A percentile compares a stretch with the other conserved stretches of the same genome.
phyloP scores from a whole-genome alignment of 1,284 basidiomycete genomes.

The Ustilago lituana region DNA sequence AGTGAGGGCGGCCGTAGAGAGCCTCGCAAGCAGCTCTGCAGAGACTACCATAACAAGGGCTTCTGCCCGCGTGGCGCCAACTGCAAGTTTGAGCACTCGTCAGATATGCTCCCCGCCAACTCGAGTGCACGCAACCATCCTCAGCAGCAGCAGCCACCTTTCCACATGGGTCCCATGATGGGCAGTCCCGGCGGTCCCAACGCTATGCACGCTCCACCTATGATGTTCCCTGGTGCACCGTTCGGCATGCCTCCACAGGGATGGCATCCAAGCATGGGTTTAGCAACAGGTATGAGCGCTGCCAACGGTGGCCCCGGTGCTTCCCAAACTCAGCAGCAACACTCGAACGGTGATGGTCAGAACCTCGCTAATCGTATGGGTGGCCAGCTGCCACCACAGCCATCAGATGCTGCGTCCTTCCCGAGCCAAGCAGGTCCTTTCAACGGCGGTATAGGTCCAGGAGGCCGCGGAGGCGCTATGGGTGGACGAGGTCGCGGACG shows the following conservation, averaged over 20 bases:
- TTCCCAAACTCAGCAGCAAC: conserved; percentile 1
- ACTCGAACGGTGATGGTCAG: conserved; percentile 30
- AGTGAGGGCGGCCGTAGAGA: conserved; percentile 22
- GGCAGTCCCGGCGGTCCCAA: conserved; percentile 31
- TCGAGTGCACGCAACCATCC: conserved; percentile 21
- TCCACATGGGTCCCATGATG: conserved; percentile 42
- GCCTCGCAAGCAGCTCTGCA: conserved; percentile 52
- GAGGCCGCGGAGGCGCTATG: conserved; percentile 66
- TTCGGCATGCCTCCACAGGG: conserved; percentile 48
- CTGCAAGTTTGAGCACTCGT: conserved; percentile 85
- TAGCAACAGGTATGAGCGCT: conserved; percentile 25
- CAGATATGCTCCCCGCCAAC: conserved; percentile 37
- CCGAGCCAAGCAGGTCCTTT: conserved; percentile 12
- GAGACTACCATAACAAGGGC: conserved; percentile 69
- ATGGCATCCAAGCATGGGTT: conserved; percentile 40
- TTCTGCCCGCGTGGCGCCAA: conserved; percentile 88
- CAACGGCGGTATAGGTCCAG: conserved; percentile 20
- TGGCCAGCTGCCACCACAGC: conserved; percentile 23
- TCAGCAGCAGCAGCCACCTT: conserved; percentile 19
- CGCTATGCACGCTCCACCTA: conserved; percentile 36
- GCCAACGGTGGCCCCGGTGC: conserved; percentile 14
- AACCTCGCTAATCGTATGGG: conserved; percentile 39
- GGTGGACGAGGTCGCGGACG: conserved; percentile 70
- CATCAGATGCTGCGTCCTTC: conserved; percentile 9
- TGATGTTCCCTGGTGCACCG: conserved; percentile 50